Base-by-base conservation (phyloP, 169 alveolate genomes). In the Theileria sp. region DNA sequence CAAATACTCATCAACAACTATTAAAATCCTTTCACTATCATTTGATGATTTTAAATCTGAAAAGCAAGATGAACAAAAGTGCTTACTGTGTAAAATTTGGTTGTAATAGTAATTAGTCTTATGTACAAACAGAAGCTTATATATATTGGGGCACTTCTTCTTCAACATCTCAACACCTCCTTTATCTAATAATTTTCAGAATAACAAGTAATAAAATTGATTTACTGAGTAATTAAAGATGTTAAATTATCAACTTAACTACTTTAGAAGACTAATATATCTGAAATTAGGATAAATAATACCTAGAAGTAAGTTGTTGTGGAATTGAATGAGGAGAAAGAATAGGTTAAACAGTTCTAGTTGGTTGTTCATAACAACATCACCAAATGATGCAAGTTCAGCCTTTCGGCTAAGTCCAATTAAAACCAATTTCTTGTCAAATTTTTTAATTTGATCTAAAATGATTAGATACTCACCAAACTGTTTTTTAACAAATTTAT, bases 341-440 rank as follows among this genome's bases (percentile, higher is more conserved):
- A 82, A 58, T 28, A 82, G 72, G 13, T 79, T 51, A 15, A 76
- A 26, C 1, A 82, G 54, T 56, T 82, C 88, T 12, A 65, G 25
- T 51, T 76, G 75, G 86, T 82, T 49, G 23, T 60, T 34, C 36
- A 62, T 54, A 3, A 79, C 86, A n/a, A 81, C 84, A 23, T 82
- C 75, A 10, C 86, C 85, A 34, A 82, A 75, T 51, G 80, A 75
- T 8, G 80, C 75, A 32, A 78, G 72, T 67, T 82, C 85, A 23
- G 77, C 21, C 32, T 38, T 44, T 12, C 79, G 71, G 70, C 76
- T 73, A 0, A 81, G 78, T 36, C 88, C 88, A 25, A 82, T 65
- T 19, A 60, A 65, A 2, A 70, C 36, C 50, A 36, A 34, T 23
- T 75, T 38, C 10, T 17, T 77, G 2, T 79, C 74, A 19, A 62